Base-by-base conservation (phyloP, 2,329 filamentous ascomycete species). In the Ophiocordyceps camponoti-leonardi region DNA sequence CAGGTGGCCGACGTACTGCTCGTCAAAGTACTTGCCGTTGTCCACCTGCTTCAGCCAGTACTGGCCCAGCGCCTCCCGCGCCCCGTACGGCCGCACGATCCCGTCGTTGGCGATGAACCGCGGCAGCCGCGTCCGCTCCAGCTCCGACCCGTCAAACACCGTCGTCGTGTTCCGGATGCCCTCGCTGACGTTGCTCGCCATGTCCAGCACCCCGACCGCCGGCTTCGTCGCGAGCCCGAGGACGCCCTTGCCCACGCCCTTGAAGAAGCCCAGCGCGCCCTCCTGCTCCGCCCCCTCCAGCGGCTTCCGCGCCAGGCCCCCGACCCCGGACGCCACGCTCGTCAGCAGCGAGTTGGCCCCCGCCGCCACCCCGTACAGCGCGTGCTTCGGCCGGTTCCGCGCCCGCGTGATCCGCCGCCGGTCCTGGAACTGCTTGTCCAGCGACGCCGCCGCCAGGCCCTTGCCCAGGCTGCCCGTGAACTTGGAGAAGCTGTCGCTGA, bases 11-110 rank as follows among this genome's bases (percentile, higher is more conserved):
- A 98, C 92, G 67, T 98, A 98, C 59, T 86, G 77, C 63, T 98
- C 92, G 65, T 94, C 83, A 74, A 98, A 98, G 70, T 90, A 96
- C 61, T 88, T 92, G 49, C 92, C 92, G 52, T 95, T 92, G 64
- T 98, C 92, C 12, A 94, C 79, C 48, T 94, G 94, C 72, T 98
- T 98, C 51, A 98, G 79, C 93, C 92, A 98, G 69, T 86, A 95
- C 61, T 98, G 92, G 1, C 92, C 92, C 3, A 98, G 78, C 0
- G 92, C 88, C 68, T 98, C 92, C 42, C 92, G 85, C 59, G 94
- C 85, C 46, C 81, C 88, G 69, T 94, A 98, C 0, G 92, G 88
- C 3, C 90, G 82, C 31, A 98, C 88, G 49, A 98, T 85, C 39
- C 92, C 92, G 60, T 98, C 90, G 40, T 81, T 77, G 16, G 86